These are phyloP conservation scores for Penicillium paradoxum DNA, from an alignment of 495 filamentous ascomycete genomes.

Conservation along the genomic window DNA sequence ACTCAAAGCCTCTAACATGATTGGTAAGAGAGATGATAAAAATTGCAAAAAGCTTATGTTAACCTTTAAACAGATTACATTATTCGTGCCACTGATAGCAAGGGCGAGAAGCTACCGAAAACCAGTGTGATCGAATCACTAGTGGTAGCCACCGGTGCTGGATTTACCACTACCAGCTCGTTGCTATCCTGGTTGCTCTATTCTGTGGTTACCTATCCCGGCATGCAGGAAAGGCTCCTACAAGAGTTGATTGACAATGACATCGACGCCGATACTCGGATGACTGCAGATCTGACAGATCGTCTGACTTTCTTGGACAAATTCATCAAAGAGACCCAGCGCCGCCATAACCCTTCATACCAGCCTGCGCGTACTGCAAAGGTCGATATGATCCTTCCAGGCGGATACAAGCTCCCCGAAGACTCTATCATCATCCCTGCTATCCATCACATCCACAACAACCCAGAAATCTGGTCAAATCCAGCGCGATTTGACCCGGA, in stretches of 20 bases:
- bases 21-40: slow-evolving; percentile 22
- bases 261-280: slow-evolving; percentile 29
- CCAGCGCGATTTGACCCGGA: slow-evolving; percentile 50
- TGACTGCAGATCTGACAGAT: slow-evolving; percentile 37
- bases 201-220: slow-evolving; percentile 41
- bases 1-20: slow-evolving; percentile 41
- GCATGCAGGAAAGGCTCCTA: slow-evolving; percentile 47
- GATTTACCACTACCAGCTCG: slow-evolving; percentile 50
- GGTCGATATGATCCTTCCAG: slow-evolving; percentile 48
- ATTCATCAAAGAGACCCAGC: slow-evolving; percentile 54
- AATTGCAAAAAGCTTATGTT: not conserved
- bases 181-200: slow-evolving; percentile 53
- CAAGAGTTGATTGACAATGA: slow-evolving; percentile 51
- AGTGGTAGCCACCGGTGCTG: slow-evolving; percentile 42
- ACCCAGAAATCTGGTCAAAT: slow-evolving; percentile 48
- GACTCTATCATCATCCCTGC: slow-evolving; percentile 45
- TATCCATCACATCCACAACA: slow-evolving; percentile 49
- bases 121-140: slow-evolving; percentile 27
- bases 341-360: slow-evolving; percentile 51
- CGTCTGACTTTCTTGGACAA: slow-evolving; percentile 46
- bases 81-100: slow-evolving; percentile 43
- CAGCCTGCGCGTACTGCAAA: slow-evolving; percentile 51
- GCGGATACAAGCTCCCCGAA: slow-evolving; percentile 49
- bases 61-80: slow-evolving; percentile 35
- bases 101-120: slow-evolving; percentile 48